Conservation (phyloP, 2,329 filamentous ascomycete species). For the Aspergillus aculeatinus region DNA sequence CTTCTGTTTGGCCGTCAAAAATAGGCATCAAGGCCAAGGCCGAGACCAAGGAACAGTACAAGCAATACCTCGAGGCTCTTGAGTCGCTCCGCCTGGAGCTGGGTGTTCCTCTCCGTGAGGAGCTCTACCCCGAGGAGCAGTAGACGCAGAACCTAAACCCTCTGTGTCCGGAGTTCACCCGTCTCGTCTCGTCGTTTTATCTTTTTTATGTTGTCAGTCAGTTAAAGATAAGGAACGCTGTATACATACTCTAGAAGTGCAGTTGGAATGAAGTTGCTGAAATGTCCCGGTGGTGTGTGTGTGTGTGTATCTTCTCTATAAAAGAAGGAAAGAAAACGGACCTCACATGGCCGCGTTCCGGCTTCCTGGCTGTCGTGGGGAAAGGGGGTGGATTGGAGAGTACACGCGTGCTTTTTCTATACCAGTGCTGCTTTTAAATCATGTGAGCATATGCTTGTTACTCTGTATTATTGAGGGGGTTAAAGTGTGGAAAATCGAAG, state of each 20-base stretch:
- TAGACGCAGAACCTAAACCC: constrained; percentile 29
- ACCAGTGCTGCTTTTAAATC: constrained; percentile 25
- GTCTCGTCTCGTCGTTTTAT: constrained; percentile 14
- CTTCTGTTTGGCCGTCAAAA: constrained; percentile 11
- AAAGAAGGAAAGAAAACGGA: background rate
- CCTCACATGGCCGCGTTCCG: background rate
- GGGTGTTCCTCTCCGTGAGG: constrained; percentile 86
- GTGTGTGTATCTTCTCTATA: constrained; percentile 8
- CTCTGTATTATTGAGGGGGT: constrained; percentile 21
- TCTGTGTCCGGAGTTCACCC: constrained; percentile 13
- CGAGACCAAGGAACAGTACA: constrained; percentile 96
- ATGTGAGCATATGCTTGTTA: constrained; percentile 23
- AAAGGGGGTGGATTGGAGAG: constrained; percentile 14
- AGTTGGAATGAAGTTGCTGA: constrained; percentile 29
- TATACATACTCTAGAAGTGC: constrained; percentile 41
- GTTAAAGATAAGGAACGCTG: constrained; percentile 36
- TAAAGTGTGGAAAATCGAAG: constrained; percentile 18
- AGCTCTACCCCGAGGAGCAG: constrained; percentile 70
- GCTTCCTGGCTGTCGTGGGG: constrained; percentile 9
- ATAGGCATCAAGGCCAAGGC: constrained; percentile 98
- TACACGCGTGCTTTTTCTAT: constrained; percentile 28
- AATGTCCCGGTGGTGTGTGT: constrained; percentile 21
- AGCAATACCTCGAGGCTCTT: constrained; percentile 91
- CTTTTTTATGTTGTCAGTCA: constrained; percentile 19
- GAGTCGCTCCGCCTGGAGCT: constrained; percentile 91